These are phyloP conservation scores for Exophiala sp. DNA, from an alignment of 2,329 filamentous ascomycete species.

Conservation along the genomic window DNA sequence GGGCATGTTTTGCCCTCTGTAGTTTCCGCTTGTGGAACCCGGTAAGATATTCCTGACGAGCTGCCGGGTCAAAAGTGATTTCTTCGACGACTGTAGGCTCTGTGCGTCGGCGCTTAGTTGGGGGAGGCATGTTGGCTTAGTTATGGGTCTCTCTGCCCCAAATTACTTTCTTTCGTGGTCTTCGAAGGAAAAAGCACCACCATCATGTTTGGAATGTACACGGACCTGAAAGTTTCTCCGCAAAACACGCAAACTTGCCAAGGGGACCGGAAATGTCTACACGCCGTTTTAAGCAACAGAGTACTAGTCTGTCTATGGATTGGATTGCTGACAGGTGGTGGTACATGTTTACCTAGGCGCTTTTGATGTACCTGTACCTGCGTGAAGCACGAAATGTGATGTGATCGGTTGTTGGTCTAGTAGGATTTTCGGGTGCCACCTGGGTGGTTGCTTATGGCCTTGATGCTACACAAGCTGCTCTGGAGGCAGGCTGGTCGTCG, in stretches of 20 bases:
- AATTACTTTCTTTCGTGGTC: background rate
- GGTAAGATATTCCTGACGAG: slow-evolving; percentile 80
- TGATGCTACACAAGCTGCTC: too few relatives aligned
- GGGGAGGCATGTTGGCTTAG: slow-evolving; percentile 46
- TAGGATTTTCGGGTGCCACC: too few relatives aligned
- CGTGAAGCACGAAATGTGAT: too few relatives aligned
- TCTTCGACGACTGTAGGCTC: slow-evolving; percentile 60
- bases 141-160: background rate
- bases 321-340: too few relatives aligned
- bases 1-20: slow-evolving; percentile 75
- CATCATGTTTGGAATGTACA: too few relatives aligned
- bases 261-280: background rate
- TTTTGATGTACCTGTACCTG: too few relatives aligned
- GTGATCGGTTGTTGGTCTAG: too few relatives aligned
- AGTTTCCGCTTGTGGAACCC: slow-evolving; percentile 96
- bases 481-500: too few relatives aligned
- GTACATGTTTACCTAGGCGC: too few relatives aligned
- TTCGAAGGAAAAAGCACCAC: background rate
- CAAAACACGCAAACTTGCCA: background rate
- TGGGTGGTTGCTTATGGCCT: too few relatives aligned
- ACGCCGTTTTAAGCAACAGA: background rate
- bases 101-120: slow-evolving; percentile 62
- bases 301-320: too few relatives aligned
- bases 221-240: background rate
- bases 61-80: slow-evolving; percentile 74